Conservation (phyloP, 352 stramenopile genomes). For the Pythium pyrilobum region DNA sequence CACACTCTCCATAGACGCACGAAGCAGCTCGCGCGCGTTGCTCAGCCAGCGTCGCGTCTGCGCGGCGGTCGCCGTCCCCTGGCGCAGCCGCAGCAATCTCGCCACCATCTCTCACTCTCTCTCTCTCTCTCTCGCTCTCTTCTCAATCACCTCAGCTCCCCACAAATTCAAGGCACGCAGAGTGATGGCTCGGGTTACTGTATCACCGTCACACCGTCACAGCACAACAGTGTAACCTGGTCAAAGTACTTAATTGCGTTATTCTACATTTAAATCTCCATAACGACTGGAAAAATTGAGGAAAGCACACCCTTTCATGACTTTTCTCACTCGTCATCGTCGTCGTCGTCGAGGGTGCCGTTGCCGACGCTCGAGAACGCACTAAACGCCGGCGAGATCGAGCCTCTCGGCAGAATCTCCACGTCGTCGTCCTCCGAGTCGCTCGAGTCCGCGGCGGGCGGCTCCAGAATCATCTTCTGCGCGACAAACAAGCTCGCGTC, state of each 20-base stretch:
- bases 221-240: too few species aligned
- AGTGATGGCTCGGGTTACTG: not conserved
- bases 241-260: too few species aligned
- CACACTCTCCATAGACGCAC: constrained; percentile 23
- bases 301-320: not conserved
- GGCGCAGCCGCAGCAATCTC: too few species aligned
- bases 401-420: constrained; percentile 7
- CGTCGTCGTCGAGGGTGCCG: too few species aligned
- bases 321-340: not conserved
- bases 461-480: constrained; percentile 81
- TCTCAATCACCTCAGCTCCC: not conserved
- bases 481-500: constrained; percentile 91
- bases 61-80: not conserved
- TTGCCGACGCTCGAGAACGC: constrained; percentile 6
- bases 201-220: too few species aligned
- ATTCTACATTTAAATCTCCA: too few species aligned
- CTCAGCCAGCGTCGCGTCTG: not conserved
- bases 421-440: constrained; percentile 20
- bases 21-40: constrained; percentile 3
- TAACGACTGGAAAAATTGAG: too few species aligned
- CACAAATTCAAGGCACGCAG: too few species aligned
- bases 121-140: not conserved
- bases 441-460: constrained; percentile 19
- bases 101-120: not conserved
- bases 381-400: constrained; percentile 22